Conservation (phyloP, 208 protist genomes). For the Eutreptiella sp. region DNA sequence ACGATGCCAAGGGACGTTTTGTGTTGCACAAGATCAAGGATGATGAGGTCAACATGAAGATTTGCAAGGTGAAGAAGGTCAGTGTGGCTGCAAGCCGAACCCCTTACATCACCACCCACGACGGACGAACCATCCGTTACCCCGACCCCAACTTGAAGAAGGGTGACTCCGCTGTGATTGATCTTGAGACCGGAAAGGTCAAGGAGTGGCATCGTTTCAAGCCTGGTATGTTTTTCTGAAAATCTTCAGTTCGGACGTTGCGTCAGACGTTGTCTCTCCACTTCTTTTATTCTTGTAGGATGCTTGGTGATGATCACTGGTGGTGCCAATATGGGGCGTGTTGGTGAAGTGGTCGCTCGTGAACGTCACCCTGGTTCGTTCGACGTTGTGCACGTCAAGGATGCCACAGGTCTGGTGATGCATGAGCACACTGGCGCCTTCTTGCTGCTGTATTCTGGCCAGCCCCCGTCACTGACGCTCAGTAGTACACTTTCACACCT, state of each 20-base stretch:
- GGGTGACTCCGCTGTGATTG: conserved; percentile 95
- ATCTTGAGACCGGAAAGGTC: conserved; percentile 89
- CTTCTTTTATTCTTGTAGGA: not conserved
- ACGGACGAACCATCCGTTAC: conserved; percentile 99
- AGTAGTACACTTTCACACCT: too few relatives aligned
- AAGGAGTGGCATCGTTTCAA: conserved; percentile 68
- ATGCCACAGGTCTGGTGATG: conserved; percentile 63
- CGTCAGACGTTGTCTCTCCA: not conserved
- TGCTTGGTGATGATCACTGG: conserved; percentile 90
- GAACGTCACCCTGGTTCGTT: conserved; percentile 91
- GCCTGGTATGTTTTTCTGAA: conserved; percentile 54
- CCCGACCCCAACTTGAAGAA: conserved; percentile 89
- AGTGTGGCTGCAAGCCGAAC: conserved; percentile 82
- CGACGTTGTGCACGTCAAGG: conserved; percentile 95
- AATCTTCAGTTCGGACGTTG: not conserved
- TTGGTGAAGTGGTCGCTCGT: conserved; percentile 87
- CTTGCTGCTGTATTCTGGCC: too few relatives aligned
- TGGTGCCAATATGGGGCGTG: conserved; percentile 95
- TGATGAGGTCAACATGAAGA: conserved; percentile 91
- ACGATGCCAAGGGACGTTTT: conserved; percentile 99
- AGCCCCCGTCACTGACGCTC: too few relatives aligned
- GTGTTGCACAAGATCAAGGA: conserved; percentile 85
- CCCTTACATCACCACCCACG: conserved; percentile 95
- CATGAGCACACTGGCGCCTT: too few relatives aligned
- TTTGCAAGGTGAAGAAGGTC: conserved; percentile 86